A percentile compares a stretch with the other conserved stretches of the same genome.
phyloP scores from a whole-genome alignment of 2,329 filamentous ascomycete genomes.

The Paraphoma sp. region DNA sequence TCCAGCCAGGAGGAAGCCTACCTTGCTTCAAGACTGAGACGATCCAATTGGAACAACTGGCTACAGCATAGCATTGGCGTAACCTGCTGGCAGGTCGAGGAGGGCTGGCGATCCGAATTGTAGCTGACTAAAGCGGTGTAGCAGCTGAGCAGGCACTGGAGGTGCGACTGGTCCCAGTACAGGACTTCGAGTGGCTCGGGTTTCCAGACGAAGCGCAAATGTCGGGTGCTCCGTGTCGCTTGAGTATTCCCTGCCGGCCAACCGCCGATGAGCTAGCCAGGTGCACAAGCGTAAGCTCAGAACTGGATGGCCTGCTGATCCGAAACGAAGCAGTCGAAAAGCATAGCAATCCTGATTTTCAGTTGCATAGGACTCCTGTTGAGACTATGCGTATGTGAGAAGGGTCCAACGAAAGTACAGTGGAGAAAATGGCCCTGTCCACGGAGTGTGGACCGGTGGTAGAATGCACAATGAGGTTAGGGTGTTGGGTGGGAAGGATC shows the following conservation, averaged over 20 bases:
- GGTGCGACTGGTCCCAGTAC: conserved; percentile 29
- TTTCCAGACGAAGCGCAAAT: conserved; percentile 27
- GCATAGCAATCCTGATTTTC: background rate
- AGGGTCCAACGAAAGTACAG: conserved; percentile 1
- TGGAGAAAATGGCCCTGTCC: conserved; percentile 15
- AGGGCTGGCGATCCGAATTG: conserved; percentile 7
- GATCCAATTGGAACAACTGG: conserved; percentile 31
- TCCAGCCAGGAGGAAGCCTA: conserved; percentile 28
- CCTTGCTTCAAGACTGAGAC: conserved; percentile 5
- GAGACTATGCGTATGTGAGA: conserved; percentile 1
- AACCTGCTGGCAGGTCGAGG: conserved; percentile 18
- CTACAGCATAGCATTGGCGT: conserved; percentile 36
- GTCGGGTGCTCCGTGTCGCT: conserved; percentile 36
- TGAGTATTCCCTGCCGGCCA: conserved; percentile 27
- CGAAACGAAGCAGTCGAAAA: background rate
- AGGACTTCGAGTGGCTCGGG: conserved; percentile 25
- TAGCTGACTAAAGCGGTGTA: conserved; percentile 27
- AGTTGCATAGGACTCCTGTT: conserved; percentile 7
- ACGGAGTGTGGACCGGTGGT: conserved; percentile 18
- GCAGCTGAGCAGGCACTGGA: conserved; percentile 36
- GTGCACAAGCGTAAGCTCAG: conserved; percentile 16
- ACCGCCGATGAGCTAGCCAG: conserved; percentile 17
- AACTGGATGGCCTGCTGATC: background rate
- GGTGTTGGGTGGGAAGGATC: conserved; percentile 17
- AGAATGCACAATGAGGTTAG: conserved; percentile 16